phyloP scores from a whole-genome alignment of 768 basidiomycete genomes.

The Hortiboletus campestris region DNA sequence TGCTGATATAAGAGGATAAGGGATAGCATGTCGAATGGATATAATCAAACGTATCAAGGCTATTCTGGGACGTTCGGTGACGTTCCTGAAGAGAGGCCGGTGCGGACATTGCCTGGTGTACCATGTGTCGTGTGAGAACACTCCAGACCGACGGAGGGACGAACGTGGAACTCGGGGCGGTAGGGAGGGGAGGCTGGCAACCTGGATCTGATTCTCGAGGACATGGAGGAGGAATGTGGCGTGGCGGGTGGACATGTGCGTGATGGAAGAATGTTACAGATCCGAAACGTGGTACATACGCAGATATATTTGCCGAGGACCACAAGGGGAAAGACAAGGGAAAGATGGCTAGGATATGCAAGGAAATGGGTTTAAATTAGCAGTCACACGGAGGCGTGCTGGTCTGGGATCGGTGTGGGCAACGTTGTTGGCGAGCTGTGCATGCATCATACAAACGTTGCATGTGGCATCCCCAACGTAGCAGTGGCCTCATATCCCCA shows the following conservation, averaged over 20 bases:
- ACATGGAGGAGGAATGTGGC: constrained; percentile 5
- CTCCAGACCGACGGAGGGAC: neutral
- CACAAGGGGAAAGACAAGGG: constrained; percentile 11
- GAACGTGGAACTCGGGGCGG: neutral
- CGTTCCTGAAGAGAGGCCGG: constrained; percentile 19
- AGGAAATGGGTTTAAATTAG: constrained; percentile 5
- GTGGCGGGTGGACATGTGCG: neutral
- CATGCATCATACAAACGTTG: constrained; percentile 12
- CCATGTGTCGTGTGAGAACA: constrained; percentile 19
- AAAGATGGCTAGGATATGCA: neutral
- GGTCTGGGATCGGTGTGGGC: constrained; percentile 12
- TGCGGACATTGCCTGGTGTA: constrained; percentile 7
- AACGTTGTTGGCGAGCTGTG: constrained; percentile 24
- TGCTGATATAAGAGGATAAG: constrained; percentile 14
- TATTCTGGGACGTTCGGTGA: constrained; percentile 16
- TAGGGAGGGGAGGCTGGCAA: neutral
- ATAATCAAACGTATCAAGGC: constrained; percentile 7
- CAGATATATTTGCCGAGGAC: constrained; percentile 5
- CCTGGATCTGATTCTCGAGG: neutral
- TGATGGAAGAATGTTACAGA: constrained; percentile 7
- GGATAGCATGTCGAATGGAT: constrained; percentile 9
- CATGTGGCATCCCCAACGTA: neutral
- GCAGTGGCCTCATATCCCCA: neutral
- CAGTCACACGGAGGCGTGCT: constrained; percentile 1
- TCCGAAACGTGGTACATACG: constrained; percentile 16